These are phyloP conservation scores for Ceratocystiopsis brevicomis DNA, from an alignment of 2,329 filamentous ascomycete species.

Conservation along the genomic window DNA sequence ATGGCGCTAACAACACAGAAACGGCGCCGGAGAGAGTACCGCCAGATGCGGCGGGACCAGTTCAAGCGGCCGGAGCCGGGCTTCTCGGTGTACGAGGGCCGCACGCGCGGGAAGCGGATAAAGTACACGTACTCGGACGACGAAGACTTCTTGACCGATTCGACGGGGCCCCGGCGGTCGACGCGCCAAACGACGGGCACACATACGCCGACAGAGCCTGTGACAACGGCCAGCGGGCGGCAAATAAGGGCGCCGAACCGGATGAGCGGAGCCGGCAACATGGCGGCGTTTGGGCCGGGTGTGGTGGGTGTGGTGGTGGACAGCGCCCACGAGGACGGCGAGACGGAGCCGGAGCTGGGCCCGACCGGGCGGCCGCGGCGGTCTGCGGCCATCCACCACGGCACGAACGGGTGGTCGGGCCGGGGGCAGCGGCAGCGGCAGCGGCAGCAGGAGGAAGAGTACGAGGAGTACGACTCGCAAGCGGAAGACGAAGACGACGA, in stretches of 20 bases:
- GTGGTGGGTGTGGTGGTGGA: too few relatives aligned
- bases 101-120: slow-evolving; percentile 86
- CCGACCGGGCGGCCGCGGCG: slow-evolving; percentile 30
- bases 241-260: slow-evolving; percentile 56
- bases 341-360: slow-evolving; percentile 21
- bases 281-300: too few relatives aligned
- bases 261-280: slow-evolving; percentile 25
- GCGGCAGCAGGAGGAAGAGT: slow-evolving; percentile 17
- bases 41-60: slow-evolving; percentile 64
- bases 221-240: slow-evolving; percentile 69
- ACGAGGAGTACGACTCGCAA: slow-evolving; percentile 37
- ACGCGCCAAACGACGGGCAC: slow-evolving; percentile 50
- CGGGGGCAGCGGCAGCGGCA: slow-evolving; percentile 18
- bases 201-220: slow-evolving; percentile 51
- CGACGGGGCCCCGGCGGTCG: slow-evolving; percentile 42
- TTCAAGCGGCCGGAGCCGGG: slow-evolving; percentile 77
- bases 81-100: slow-evolving; percentile 87
- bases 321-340: slow-evolving; percentile 6
- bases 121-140: slow-evolving; percentile 94
- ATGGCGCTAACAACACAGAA: slow-evolving; percentile 38
- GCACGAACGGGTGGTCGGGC: slow-evolving; percentile 28
- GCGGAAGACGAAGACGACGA: slow-evolving; percentile 33
- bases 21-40: slow-evolving; percentile 81
- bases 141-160: slow-evolving; percentile 51
- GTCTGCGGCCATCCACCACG: slow-evolving; percentile 29